Base-by-base conservation (phyloP, 2,329 filamentous ascomycete genomes). In the Orbilia javanica region DNA sequence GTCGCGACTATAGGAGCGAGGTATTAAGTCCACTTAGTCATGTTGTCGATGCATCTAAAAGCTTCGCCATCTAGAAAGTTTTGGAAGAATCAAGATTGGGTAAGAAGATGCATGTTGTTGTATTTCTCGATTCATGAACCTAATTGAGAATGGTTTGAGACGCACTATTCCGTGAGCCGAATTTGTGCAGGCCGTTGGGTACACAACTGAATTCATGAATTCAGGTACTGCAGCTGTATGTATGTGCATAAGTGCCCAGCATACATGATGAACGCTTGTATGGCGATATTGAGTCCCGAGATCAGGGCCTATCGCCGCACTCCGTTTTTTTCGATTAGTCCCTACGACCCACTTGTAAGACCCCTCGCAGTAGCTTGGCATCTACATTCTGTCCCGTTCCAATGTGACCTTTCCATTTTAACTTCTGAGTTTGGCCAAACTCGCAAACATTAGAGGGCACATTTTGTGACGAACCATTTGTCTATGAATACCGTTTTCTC, bases 61-160 rank as follows among this genome's bases (percentile, higher is more conserved):
- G 44, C 44, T 48, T 48, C 44, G 44, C 44, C 44, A 48, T 48
- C 1, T 1, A 48, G 44, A 22, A 48, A 25, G 18, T 48, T 25
- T 48, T 22, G 44, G 13, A 48, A 25, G 44, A 48, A 48, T 48
- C 44, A 48, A 48, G 44, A 48, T 48, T 48, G 18, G 44, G 44
- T 20, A 8, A 22, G 8, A 25, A 48, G 44, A 22, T 48, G 44
- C 44, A 48, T 8, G 44, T 48, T 48, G 44, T 48, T 48, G 44
- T 15, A 48, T 48, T 48, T 48, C 44, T 48, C 44, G 18, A 25
- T 48, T 11, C 1, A 48, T 25, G 6, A 48, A 20, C 44, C 44
- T 48, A 48, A 48, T 48, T 11, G 4, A 25, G 44, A 8, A 13
- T 48, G 44, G 8, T 11, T 25, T 4, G 7, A 48, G 44, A 48